phyloP scores from a whole-genome alignment of 1,284 basidiomycete species.

The Trametes polyzona region DNA sequence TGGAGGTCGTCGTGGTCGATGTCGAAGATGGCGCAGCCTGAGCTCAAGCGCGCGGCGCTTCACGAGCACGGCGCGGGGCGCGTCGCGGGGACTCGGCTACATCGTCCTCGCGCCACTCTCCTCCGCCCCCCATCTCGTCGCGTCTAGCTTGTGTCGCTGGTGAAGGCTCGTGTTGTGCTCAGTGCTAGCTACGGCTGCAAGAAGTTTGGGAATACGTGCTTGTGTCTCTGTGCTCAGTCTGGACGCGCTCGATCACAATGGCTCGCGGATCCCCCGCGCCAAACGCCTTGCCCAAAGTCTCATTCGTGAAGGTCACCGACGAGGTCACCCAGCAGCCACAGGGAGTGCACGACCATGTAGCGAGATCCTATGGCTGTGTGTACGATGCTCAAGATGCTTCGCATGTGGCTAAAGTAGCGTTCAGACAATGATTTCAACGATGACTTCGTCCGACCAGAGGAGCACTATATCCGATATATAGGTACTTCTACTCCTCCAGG shows the following conservation, averaged over 20 bases:
- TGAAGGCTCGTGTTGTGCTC: background rate
- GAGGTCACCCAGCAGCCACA: constrained; percentile 53
- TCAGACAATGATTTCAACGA: constrained; percentile 84
- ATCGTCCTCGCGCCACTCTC: constrained; percentile 4
- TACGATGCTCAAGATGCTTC: constrained; percentile 11
- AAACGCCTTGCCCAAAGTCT: constrained; percentile 57
- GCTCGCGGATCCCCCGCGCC: constrained; percentile 43
- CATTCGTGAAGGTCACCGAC: constrained; percentile 63
- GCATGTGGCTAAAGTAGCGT: too few species aligned
- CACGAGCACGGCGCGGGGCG: constrained; percentile 2
- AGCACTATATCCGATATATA: constrained; percentile 90
- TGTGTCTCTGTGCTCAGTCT: background rate
- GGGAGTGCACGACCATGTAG: constrained; percentile 37
- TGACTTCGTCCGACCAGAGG: constrained; percentile 65
- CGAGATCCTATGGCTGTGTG: constrained; percentile 40
- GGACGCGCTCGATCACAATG: constrained; percentile 30
- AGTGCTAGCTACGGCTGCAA: background rate
- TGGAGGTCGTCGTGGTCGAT: constrained; percentile 20
- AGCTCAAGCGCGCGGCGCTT: constrained; percentile 6
- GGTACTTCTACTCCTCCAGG: constrained; percentile 50
- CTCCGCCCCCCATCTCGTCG: background rate
- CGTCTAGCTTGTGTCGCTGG: background rate
- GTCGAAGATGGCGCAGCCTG: constrained; percentile 19
- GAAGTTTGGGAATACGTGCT: background rate
- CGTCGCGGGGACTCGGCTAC: constrained; percentile 13